Conservation (phyloP, 2,329 filamentous ascomycete species). For the Aspergillus pseudotamarii region DNA sequence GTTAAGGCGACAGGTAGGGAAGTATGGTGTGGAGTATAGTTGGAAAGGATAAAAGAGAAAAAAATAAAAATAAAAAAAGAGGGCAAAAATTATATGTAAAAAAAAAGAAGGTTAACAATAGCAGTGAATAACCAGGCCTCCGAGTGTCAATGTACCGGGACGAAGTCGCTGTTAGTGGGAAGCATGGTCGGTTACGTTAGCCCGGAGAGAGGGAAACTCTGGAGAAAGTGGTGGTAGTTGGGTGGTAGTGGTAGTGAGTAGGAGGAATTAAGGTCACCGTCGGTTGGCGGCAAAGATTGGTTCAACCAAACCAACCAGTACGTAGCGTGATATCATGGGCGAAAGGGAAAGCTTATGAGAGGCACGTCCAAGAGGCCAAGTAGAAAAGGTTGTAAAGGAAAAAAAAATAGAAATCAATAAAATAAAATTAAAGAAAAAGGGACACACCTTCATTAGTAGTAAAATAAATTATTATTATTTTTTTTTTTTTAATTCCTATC, state of each 20-base stretch:
- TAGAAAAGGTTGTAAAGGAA: neutral
- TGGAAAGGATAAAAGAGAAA: neutral
- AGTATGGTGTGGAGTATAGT: neutral
- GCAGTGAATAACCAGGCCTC: neutral
- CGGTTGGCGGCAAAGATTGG: constrained; percentile 2
- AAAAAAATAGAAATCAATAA: neutral
- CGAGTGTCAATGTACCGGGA: neutral
- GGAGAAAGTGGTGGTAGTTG: neutral
- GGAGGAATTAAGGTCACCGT: constrained; percentile 1
- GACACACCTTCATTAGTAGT: neutral
- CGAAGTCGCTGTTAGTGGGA: constrained; percentile 3
- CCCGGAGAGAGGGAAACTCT: neutral
- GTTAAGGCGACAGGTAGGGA: neutral
- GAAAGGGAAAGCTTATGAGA: neutral
- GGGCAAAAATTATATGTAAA: constrained; percentile 2
- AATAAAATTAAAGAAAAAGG: neutral
- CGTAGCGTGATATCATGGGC: constrained; percentile 2
- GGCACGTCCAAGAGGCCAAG: neutral
- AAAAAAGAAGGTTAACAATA: neutral
- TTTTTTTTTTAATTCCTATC: neutral
- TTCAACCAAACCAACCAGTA: constrained; percentile 1
- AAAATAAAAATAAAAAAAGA: neutral
- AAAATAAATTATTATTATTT: neutral
- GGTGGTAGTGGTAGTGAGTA: neutral
- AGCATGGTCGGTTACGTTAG: constrained; percentile 12